Conservation (phyloP, 1,284 basidiomycete genomes). For the Gomphus sp. region DNA sequence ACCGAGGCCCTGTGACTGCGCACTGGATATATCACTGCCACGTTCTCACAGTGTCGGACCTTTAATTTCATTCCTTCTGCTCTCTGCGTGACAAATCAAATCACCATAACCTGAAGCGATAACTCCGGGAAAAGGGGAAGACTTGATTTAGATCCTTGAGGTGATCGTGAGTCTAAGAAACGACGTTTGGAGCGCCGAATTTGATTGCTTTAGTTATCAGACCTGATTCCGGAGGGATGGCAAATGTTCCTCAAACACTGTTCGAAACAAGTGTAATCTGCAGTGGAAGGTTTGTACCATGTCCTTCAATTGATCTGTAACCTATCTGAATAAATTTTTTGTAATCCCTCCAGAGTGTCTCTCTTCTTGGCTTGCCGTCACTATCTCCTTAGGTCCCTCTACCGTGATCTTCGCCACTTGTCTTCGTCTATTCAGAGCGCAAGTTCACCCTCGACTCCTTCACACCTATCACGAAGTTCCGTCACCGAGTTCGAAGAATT, state of each 20-base stretch:
- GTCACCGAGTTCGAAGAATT: constrained; percentile 27
- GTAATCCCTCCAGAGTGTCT: constrained; percentile 23
- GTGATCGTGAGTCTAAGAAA: neutral
- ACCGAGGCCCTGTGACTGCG: constrained; percentile 7
- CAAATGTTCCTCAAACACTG: neutral
- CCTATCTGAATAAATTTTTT: neutral
- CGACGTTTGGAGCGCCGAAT: neutral
- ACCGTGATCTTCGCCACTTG: constrained; percentile 42
- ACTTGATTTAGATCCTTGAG: neutral
- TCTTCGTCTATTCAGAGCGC: constrained; percentile 22
- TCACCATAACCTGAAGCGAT: neutral
- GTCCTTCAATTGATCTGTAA: too few relatives aligned
- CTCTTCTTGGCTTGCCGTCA: constrained; percentile 47
- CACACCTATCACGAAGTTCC: constrained; percentile 16
- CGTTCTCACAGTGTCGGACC: neutral
- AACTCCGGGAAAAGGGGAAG: neutral
- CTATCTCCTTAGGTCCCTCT: constrained; percentile 44
- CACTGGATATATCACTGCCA: neutral
- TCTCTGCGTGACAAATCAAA: neutral
- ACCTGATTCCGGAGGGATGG: neutral
- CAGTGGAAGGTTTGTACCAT: neutral
- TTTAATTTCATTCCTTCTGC: neutral
- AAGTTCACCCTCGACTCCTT: constrained; percentile 12
- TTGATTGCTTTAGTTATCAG: neutral
- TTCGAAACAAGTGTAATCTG: constrained; percentile 5